phyloP scores from a whole-genome alignment of 75 land plant species.

The Sequoia sempervirens region DNA sequence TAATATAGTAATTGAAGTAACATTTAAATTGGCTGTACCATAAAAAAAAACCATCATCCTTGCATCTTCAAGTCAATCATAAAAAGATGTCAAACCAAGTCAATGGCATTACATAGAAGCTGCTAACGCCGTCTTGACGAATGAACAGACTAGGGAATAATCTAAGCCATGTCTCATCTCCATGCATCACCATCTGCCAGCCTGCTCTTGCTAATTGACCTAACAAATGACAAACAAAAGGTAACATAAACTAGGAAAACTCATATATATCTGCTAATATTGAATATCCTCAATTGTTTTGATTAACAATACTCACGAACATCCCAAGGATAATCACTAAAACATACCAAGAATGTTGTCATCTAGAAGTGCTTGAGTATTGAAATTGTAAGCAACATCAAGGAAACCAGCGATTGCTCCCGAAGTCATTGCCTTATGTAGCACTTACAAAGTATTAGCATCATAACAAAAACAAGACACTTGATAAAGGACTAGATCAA shows the following conservation, averaged over 20 bases:
- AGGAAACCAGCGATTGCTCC: slow-evolving; percentile 92
- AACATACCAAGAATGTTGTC: slow-evolving; percentile 87
- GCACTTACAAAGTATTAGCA: slow-evolving; percentile 2
- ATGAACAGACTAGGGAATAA: slow-evolving; percentile 73
- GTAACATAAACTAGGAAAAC: neutral
- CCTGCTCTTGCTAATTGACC: slow-evolving; percentile 70
- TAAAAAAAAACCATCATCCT: neutral
- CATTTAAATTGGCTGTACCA: neutral
- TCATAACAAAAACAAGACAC: neutral
- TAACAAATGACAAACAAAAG: slow-evolving; percentile 19
- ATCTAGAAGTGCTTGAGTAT: slow-evolving; percentile 79
- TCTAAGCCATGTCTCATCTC: slow-evolving; percentile 95
- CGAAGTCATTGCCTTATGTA: slow-evolving; percentile 79
- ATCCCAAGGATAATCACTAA: neutral
- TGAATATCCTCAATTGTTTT: neutral
- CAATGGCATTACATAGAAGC: slow-evolving; percentile 75
- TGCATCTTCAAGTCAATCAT: neutral
- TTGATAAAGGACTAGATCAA: neutral
- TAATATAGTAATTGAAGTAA: neutral
- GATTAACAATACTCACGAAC: neutral
- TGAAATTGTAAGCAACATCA: slow-evolving; percentile 92
- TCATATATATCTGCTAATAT: neutral
- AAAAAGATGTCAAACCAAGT: neutral
- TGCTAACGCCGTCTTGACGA: slow-evolving; percentile 92
- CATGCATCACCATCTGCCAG: slow-evolving; percentile 87